Evolutionary conservation across 805 yeast genomes (phyloP).

Genomic region (Cyberlindnera xylosilytica): DNA sequence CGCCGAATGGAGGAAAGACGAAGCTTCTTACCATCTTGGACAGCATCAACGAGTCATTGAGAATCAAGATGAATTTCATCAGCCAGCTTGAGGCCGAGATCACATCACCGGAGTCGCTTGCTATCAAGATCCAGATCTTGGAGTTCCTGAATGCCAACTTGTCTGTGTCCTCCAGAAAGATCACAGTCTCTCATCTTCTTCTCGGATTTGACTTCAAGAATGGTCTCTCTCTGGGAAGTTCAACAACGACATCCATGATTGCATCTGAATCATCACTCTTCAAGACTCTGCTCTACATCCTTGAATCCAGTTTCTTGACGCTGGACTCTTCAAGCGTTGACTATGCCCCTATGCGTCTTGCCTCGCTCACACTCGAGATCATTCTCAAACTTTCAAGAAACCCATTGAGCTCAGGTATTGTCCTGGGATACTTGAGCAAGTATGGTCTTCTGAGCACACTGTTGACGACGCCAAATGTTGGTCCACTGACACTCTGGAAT

Average conservation of each 20-base stretch:
- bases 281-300: conserved; percentile 45
- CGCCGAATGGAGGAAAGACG: conserved; percentile 39
- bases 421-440: conserved; percentile 53
- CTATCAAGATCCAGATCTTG: conserved; percentile 55
- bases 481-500: conserved; percentile 53
- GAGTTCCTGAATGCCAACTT: conserved; percentile 54
- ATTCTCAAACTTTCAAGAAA: conserved; percentile 59
- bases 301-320: conserved; percentile 45
- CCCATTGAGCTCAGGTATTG: conserved; percentile 47
- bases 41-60: conserved; percentile 72
- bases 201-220: conserved; percentile 66
- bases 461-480: conserved; percentile 50
- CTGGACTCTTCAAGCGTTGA: conserved; percentile 41
- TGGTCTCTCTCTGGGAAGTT: conserved; percentile 47
- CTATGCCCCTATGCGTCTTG: conserved; percentile 55
- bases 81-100: conserved; percentile 56
- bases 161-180: conserved; percentile 36
- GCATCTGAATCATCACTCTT: conserved; percentile 54
- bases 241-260: conserved; percentile 46
- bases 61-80: conserved; percentile 71
- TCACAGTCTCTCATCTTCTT: conserved; percentile 68
- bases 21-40: conserved; percentile 68
- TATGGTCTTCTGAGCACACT: conserved; percentile 49
- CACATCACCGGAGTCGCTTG: conserved; percentile 36
- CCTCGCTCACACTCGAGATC: conserved; percentile 57